Percentiles rank a stretch among this genome's conserved stretches.
Evolutionary conservation across 169 alveolate species (phyloP).

Genomic region (Pseudocohnilembus persalinus): DNA sequence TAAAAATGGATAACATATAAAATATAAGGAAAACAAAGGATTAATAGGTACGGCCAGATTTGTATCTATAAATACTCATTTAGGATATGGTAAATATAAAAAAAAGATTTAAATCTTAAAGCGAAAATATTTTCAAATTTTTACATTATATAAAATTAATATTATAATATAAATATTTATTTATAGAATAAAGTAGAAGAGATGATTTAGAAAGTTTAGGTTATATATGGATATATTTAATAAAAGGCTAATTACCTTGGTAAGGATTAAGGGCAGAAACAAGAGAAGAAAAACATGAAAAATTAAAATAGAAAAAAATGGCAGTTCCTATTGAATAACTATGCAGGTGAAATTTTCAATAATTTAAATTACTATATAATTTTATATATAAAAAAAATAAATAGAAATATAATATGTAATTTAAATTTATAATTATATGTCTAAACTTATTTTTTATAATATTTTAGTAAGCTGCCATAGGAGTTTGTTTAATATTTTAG

Average conservation of each 20-base stretch:
- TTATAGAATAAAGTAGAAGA: constrained; percentile 67
- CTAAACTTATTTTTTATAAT: not conserved
- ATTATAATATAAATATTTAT: not conserved
- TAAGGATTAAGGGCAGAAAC: constrained; percentile 68
- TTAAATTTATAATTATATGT: no score
- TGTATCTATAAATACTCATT: constrained; percentile 78
- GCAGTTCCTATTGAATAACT: constrained; percentile 64
- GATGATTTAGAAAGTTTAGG: constrained; percentile 76
- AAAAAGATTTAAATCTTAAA: no score
- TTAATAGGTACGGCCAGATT: constrained; percentile 82
- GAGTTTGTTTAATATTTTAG: constrained; percentile 92
- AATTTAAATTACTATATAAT: no score
- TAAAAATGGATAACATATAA: constrained; percentile 68
- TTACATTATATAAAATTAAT: not conserved
- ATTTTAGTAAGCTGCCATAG: not conserved
- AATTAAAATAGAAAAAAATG: constrained; percentile 70
- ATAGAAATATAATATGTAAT: not conserved
- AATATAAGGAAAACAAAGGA: constrained; percentile 61
- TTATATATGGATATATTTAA: constrained; percentile 59
- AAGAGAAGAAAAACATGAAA: constrained; percentile 68
- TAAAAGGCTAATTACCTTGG: constrained; percentile 72
- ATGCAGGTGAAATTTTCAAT: no score
- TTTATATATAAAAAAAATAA: no score
- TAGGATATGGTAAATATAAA: constrained; percentile 52
- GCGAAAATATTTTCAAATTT: not conserved